Evolutionary conservation across 2,329 filamentous ascomycete genomes (phyloP), one percentile per base, ranked within the genome.

Genomic region (Pyrenophora teres): DNA sequence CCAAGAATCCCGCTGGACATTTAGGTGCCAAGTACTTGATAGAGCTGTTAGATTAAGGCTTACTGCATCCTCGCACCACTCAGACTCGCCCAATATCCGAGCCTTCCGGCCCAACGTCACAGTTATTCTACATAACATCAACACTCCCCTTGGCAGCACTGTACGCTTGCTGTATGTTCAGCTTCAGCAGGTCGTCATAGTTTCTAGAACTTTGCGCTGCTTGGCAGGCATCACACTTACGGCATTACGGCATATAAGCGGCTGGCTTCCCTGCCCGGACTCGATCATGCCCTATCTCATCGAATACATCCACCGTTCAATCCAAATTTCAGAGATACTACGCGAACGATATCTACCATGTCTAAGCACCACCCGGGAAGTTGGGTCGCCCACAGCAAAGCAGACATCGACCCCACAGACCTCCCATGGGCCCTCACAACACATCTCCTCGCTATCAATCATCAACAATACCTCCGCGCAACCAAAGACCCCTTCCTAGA

Each of bases 401-500:
- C 21, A 27, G 51, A 59, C 27, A 10, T 61, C 53, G 54, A 61
- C 48, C 39, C 49, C 33, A 66, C 59, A 21, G 50, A 66, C 32
- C 44, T 60, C 37, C 63, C 63, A 6, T 64, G 62, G 62, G 63
- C 62, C 6, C 40, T 72, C 15, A 70, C 70, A 39, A 61, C 65
- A 6, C 68, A 72, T 45, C 64, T 72, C 18, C 64, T 71, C 27
- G 60, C 63, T 4, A 43, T 67, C 35, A 56, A 63, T 39, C 50
- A 56, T 30, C 52, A 63, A 18, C 68, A 71, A 50, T 57, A 72
- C 43, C 61, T 60, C 5, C 63, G 60, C 39, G 66, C 65, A 38
- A 72, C 68, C 18, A 65, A 63, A 38, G 65, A 70, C 7, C 52
- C 60, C 10, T 72, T 72, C 54, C 61, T 72, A 10, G 49, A 57